Base-by-base conservation (phyloP, 2,329 filamentous ascomycete genomes). In the Hypoxylon sp. region DNA sequence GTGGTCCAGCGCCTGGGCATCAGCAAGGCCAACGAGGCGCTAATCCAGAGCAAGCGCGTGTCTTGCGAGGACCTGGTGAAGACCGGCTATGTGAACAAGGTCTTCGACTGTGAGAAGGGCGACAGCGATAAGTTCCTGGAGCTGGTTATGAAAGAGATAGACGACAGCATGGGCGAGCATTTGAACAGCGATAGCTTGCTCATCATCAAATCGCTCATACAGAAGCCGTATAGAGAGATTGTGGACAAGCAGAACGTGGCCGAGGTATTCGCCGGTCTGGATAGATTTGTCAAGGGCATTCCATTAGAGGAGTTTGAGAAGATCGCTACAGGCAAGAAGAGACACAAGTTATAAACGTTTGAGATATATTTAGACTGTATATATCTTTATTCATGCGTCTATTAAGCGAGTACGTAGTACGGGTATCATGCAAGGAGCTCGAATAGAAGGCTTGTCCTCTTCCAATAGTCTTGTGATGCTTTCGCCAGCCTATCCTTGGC, bases 261-360 rank as follows among this genome's bases (percentile, higher is more conserved):
- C 32, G 95, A 98, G 85, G 93, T 96, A 0, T 94, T 97, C 82
- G 90, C 87, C 2, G 95, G 94, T 0, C 77, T 98, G 75, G 90
- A 94, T 67, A 83, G 94, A 63, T 97, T 98, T 75, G 78, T 92
- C 71, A 87, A 81, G 65, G 94, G 94, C 0, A 84, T 94, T 45
- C 96, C 96, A 19, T 94, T 97, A 83, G 86, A 91, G 78, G 93
- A 98, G 83, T 98, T 98, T 77, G 82, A 85, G 74, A 94, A 92
- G 84, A 82, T 98, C 76, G 93, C 93, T 1, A 88, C 84, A 67
- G 94, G 95, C 11, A 88, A 96, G 85, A 98, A 97, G 88, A 93
- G 90, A 77, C 96, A 99, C 81, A 98, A 98, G 83, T 81, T 98
- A 78, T 74, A 59, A 71, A 12, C 37, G n/a, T 25, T n/a, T 21